Evolutionary conservation across 129 eudicot genomes (phyloP), one percentile per base, ranked within the genome.

Genomic region (Chrysanthemum makinoi): DNA sequence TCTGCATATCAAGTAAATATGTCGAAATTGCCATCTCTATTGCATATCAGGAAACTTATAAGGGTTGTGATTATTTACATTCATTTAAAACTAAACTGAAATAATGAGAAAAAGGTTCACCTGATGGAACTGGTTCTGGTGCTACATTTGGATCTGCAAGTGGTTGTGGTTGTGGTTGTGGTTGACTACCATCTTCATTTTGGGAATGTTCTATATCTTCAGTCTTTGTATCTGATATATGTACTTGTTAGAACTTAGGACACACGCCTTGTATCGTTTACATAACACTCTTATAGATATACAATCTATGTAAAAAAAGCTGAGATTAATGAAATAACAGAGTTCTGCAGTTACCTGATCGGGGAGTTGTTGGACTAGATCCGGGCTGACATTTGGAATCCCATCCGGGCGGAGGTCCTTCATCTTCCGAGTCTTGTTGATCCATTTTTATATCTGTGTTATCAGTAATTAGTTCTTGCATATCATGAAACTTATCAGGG

Each of bases 381-480:
- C 65, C 75, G 4, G 79, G 77, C 13, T 75, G 79, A 73, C 69
- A 18, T 7, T 68, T 19, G 44, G 71, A 30, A 55, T 85, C 79
- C 89, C 84, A 81, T 59, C 83, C 84, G 20, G 82, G 80, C 62
- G 84, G 82, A 6, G 69, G 81, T 50, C 82, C 78, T 10, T 76
- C 79, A 7, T 73, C 82, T 30, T 69, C 88, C 8, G 77, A 75
- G 22, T 77, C 70, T 24, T 76, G 57, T 52, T 35, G 72, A 6
- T 43, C 74, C 76, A 70, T 55, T 46, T 71, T 44, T 17, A 60
- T 66, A 69, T 78, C 74, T 78, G 78, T 16, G 62, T 43, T 30
- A 26, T 68, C 60, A 62, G 12, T 33, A 39, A 47, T 60, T 28
- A 77, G 10, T 24, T 13, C 0, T 10, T 57, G 15, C 24, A 28